Evolutionary conservation across 2,329 filamentous ascomycete genomes (phyloP).

Genomic region (Fusarium paranaense): DNA sequence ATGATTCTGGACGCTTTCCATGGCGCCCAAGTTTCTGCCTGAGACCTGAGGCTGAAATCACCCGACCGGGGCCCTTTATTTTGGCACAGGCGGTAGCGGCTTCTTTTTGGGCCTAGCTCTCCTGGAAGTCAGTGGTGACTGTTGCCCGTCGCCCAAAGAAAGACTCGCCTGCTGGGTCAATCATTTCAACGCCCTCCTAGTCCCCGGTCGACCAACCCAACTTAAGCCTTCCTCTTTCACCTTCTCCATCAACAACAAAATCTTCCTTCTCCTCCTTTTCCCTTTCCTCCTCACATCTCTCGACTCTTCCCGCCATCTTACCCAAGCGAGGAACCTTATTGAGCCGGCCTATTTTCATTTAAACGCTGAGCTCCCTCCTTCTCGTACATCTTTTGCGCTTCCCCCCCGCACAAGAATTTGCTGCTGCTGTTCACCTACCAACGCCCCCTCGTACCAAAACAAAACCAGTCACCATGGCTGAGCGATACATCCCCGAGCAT

Average conservation of each 20-base stretch:
- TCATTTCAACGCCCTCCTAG: slow-evolving; percentile 41
- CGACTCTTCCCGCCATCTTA: slow-evolving; percentile 23
- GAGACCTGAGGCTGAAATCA: slow-evolving; percentile 46
- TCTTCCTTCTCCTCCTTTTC: slow-evolving; percentile 33
- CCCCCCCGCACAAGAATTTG: slow-evolving; percentile 46
- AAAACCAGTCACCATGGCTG: slow-evolving; percentile 79
- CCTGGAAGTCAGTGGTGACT: slow-evolving; percentile 22
- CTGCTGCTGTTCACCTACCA: slow-evolving; percentile 42
- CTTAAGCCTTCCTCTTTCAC: slow-evolving; percentile 39
- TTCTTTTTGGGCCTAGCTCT: slow-evolving; percentile 39
- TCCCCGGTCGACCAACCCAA: slow-evolving; percentile 35
- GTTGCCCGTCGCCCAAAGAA: slow-evolving; percentile 22
- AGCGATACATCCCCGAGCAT: slow-evolving; percentile 99
- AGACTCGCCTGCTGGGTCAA: slow-evolving; percentile 38
- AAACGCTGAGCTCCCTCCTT: slow-evolving; percentile 30
- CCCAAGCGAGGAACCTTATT: slow-evolving; percentile 21
- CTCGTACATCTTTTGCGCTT: slow-evolving; percentile 21
- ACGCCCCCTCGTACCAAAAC: slow-evolving; percentile 38
- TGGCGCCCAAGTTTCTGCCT: slow-evolving; percentile 33
- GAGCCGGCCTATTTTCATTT: slow-evolving; percentile 14
- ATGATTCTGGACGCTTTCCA: slow-evolving; percentile 6
- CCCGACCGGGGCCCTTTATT: slow-evolving; percentile 21
- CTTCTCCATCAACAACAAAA: slow-evolving; percentile 44
- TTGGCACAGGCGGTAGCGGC: slow-evolving; percentile 31
- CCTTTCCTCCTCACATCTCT: slow-evolving; percentile 27